Evolutionary conservation across 805 yeast species (phyloP), one percentile per base, ranked within the genome.

Genomic region (Yamadazyma nakazawae): DNA sequence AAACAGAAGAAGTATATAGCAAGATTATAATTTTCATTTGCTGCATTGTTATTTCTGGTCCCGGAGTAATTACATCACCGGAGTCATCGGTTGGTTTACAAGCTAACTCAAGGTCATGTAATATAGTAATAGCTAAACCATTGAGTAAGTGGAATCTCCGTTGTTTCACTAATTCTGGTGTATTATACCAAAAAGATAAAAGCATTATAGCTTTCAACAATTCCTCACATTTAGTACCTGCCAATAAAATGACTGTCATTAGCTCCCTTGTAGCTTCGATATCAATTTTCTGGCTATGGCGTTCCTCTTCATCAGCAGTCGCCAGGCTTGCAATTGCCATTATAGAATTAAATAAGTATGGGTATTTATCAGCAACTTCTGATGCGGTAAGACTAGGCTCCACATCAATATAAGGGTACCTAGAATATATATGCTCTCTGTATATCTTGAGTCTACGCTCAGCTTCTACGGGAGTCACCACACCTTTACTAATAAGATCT

Each of bases 121-220:
- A 75, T 63, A 90, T 70, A 3, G 85, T 72, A 12, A 84, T 79
- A 43, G 90, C 81, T 18, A 88, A 68, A 12, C 79, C 70, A 45
- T 81, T 79, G 52, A 88, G 74, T 43, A 88, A 68, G 59, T 87
- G 94, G 53, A 84, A 82, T 40, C 95, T 78, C 47, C 95, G 79
- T 55, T 85, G 86, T 52, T 82, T 86, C 53, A 87, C 86, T 54
- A 87, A 70, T 62, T 88, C 96, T 0, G 96, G 87, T 3, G 88
- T 79, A 53, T 85, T 87, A 60, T 88, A 89, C 96, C 96, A 90
- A 25, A 84, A 63, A 21, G 85, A 76, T 43, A 85, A 68, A 5
- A 87, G 57, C 16, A 85, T 59, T 42, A 86, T 66, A 16, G 83
- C 68, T 60, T 84, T 82, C 34, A 89, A 67, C 32, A 88, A 63